Base-by-base conservation (phyloP, 1,284 basidiomycete species). In the Ceratobasidium sp. region DNA sequence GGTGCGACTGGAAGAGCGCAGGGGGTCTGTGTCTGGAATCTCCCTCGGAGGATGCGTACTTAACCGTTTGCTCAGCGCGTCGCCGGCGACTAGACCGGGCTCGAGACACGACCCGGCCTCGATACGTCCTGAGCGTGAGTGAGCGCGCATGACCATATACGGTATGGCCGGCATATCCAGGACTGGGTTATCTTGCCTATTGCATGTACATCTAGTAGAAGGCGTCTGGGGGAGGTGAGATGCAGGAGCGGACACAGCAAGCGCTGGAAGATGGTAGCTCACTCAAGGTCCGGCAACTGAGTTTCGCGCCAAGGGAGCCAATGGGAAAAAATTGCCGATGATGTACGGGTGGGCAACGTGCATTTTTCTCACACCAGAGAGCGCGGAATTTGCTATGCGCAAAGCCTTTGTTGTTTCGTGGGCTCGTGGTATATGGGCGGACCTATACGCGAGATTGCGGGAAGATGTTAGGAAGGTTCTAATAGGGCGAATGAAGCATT, bases 121-220 rank as follows among this genome's bases (percentile, higher is more conserved):
- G 40, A 32, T 49, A 71, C 22, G 69, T 71, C 69, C 69, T 71
- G 69, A 71, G 56, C 69, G 69, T 71, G 69, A 71, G 69, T 71
- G 69, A 57, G 56, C 25, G 19, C 56, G 69, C 15, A 61, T 34
- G 40, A 5, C 29, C 64, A 49, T 22, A 66, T 46, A n/a, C 56
- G 56, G 69, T 40, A 59, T 57, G 61, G 61, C 61, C 61, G 40
- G 13, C 32, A 44, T 44, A 62, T 40, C 22, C 11, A 62, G 61
- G 61, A 9, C 61, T 43, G 61, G 19, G 61, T 62, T 62, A 25
- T 62, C 61, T 62, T 62, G n/a, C 40, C 9, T 43, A 44, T 22
- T 40, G 40, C 57, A 61, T 62, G 40, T n/a, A 37, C 56, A 46
- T 13, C 69, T 71, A 54, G 51, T 43, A 40, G 37, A 32, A 61